Evolutionary conservation across 768 basidiomycete genomes (phyloP), one percentile per base, ranked within the genome.

Genomic region (Suillus cothurnatus): DNA sequence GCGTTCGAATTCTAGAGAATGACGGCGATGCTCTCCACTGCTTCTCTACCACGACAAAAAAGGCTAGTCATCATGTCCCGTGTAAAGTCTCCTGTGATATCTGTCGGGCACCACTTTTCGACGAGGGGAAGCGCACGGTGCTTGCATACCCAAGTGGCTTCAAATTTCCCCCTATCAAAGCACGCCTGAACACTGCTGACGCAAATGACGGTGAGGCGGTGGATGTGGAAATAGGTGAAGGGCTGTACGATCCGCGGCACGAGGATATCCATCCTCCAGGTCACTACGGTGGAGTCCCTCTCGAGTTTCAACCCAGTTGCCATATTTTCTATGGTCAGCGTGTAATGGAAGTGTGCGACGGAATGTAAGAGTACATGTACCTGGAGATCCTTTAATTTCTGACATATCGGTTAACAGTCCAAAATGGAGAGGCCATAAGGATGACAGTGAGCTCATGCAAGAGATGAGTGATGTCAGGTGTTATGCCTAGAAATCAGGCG

Each of bases 61-160:
- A 58, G 32, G 34, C 61, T n/a, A 7, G 12, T 43, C 76, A 75
- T 47, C 68, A 72, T 63, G 76, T 77, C 23, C 77, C 76, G 1
- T 76, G 74, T 67, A 77, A 78, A 61, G 77, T 73, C 3, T 78
- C 76, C 17, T 77, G 77, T 57, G 55, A 76, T 61, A 55, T 67
- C 8, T 77, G 75, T 50, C 74, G 77, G 15, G 71, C 73, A 4
- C 76, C 76, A 17, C 56, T 78, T 4, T 78, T 78, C 39, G 76
- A 78, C 58, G 77, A 78, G 62, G 77, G 76, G 34, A 69, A 73
- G n/a, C 67, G 70, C 63, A 73, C 70, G 12, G 76, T 78, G 9
- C 71, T 77, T 17, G 75, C 75, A 0, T 76, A 75, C 63, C 76
- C 76, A 2, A 65, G 69, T 7, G 65, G 71, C 4, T 76, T 77